phyloP scores from a whole-genome alignment of 148 eudicot species.

The Rhododendron kiyosumense region DNA sequence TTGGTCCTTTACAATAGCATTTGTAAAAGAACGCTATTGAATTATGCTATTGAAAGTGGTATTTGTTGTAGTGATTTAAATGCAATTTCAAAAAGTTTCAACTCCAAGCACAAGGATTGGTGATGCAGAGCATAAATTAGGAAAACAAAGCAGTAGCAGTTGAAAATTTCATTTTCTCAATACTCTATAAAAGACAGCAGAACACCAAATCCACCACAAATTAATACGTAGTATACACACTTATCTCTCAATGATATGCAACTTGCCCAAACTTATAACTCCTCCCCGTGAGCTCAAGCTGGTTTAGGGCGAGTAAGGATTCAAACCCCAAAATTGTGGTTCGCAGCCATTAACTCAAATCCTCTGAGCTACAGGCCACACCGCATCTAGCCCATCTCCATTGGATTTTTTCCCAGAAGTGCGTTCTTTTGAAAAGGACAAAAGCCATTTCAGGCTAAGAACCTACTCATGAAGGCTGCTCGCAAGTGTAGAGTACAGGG shows the following conservation, averaged over 20 bases:
- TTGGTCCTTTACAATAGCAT: too few relatives aligned
- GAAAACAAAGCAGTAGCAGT: too few relatives aligned
- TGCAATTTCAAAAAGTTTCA: too few relatives aligned
- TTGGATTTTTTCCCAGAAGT: background rate
- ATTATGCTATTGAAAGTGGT: too few relatives aligned
- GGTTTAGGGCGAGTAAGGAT: background rate
- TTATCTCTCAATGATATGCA: background rate
- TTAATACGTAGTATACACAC: too few relatives aligned
- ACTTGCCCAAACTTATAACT: background rate
- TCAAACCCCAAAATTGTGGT: background rate
- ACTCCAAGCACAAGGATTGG: too few relatives aligned
- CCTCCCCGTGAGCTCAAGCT: background rate
- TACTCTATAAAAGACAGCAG: too few relatives aligned
- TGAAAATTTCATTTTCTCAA: too few relatives aligned
- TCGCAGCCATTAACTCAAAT: background rate
- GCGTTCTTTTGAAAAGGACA: background rate
- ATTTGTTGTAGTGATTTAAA: too few relatives aligned
- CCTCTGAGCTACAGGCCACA: background rate
- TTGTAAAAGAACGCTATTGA: too few relatives aligned
- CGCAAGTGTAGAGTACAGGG: slow-evolving; percentile 61
- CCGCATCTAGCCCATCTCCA: background rate
- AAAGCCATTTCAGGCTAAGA: slow-evolving; percentile 8
- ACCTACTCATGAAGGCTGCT: slow-evolving; percentile 58
- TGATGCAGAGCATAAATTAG: too few relatives aligned
- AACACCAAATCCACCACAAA: too few relatives aligned